Conservation (phyloP, 495 filamentous ascomycete species). For the Cercophora scortea region DNA sequence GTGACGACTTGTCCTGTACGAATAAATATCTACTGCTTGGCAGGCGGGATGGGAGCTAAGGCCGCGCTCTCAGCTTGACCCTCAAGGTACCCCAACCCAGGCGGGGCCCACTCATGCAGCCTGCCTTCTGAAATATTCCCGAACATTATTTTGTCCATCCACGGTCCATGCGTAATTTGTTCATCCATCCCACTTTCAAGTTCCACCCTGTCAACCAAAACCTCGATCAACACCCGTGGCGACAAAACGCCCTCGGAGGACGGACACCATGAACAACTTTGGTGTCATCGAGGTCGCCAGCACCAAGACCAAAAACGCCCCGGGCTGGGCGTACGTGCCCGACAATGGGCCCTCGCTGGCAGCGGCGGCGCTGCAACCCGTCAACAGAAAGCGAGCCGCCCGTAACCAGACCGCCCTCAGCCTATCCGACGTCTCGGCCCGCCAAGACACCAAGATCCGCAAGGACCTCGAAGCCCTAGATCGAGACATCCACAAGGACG, state of each 20-base stretch:
- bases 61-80: too few species aligned
- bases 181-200: background rate
- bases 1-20: too few species aligned
- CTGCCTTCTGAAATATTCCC: too few species aligned
- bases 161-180: too few species aligned
- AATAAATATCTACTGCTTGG: too few species aligned
- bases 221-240: too few species aligned
- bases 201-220: background rate
- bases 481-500: constrained; percentile 67
- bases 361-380: constrained; percentile 40
- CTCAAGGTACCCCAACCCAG: too few species aligned
- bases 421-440: constrained; percentile 54
- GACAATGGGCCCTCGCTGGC: constrained; percentile 57
- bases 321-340: constrained; percentile 84
- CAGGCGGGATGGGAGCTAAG: too few species aligned
- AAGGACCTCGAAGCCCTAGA: constrained; percentile 76
- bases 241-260: background rate
- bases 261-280: constrained; percentile 41
- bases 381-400: constrained; percentile 55
- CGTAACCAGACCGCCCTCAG: constrained; percentile 48
- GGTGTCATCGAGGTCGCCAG: constrained; percentile 69
- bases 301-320: constrained; percentile 56
- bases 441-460: constrained; percentile 68
- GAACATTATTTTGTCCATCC: too few species aligned
- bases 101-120: too few species aligned